phyloP scores from a whole-genome alignment of 208 protist genomes.

The Herpetomonas tarakana region DNA sequence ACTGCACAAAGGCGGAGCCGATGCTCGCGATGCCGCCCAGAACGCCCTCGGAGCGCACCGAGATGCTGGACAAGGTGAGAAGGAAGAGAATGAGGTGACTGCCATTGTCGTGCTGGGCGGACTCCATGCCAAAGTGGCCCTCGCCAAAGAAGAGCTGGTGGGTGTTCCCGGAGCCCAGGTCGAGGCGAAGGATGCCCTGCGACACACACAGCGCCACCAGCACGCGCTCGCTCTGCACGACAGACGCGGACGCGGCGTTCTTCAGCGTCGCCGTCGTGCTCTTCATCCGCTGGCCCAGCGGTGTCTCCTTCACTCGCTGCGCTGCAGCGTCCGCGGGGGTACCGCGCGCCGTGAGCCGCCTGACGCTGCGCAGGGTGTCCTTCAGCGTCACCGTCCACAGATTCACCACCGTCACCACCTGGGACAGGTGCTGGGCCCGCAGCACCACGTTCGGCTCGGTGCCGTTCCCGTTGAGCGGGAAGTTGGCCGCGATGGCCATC shows the following conservation, averaged over 20 bases:
- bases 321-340: slow-evolving; percentile 16
- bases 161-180: slow-evolving; percentile 73
- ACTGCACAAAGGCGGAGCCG: slow-evolving; percentile 33
- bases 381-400: slow-evolving; percentile 49
- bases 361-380: slow-evolving; percentile 31
- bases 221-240: slow-evolving; percentile 3
- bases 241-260: neutral
- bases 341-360: slow-evolving; percentile 29
- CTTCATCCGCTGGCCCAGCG: neutral
- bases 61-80: slow-evolving; percentile 26
- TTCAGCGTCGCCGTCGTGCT: neutral
- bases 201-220: slow-evolving; percentile 40
- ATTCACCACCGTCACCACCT: slow-evolving; percentile 62
- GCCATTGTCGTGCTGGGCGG: slow-evolving; percentile 10
- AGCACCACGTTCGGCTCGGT: slow-evolving; percentile 59
- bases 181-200: slow-evolving; percentile 43
- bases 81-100: slow-evolving; percentile 25
- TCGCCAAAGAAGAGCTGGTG: slow-evolving; percentile 56
- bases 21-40: slow-evolving; percentile 68
- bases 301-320: slow-evolving; percentile 12
- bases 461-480: slow-evolving; percentile 52
- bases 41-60: slow-evolving; percentile 73
- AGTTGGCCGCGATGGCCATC: slow-evolving; percentile 32
- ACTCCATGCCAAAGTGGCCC: slow-evolving; percentile 32
- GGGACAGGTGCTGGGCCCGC: slow-evolving; percentile 62